Percentiles rank a stretch among this genome's conserved stretches.
These are phyloP conservation scores for Irpex sp. DNA, from an alignment of 1,284 basidiomycete species.

Conservation along the genomic window DNA sequence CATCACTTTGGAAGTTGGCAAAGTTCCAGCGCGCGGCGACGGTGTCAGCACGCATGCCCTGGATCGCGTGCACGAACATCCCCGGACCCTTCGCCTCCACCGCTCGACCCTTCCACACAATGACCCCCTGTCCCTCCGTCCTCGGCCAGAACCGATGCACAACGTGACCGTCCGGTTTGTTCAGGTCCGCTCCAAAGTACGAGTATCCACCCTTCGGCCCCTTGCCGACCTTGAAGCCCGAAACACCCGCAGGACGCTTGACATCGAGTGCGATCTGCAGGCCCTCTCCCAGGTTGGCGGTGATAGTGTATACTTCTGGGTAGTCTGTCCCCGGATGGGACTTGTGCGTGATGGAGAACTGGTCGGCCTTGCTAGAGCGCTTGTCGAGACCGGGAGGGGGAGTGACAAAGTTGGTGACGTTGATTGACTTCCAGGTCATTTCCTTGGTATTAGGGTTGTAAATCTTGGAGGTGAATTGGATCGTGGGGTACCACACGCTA, in stretches of 20 bases:
- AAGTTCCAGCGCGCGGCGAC: conserved; percentile 97
- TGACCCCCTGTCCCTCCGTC: conserved; percentile 60
- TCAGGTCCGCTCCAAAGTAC: conserved; percentile 79
- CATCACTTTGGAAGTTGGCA: conserved; percentile 77
- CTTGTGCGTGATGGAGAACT: conserved; percentile 81
- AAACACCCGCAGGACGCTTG: conserved; percentile 62
- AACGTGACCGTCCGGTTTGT: conserved; percentile 84
- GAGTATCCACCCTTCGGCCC: conserved; percentile 88
- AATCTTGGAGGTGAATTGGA: conserved; percentile 94
- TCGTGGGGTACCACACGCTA: conserved; percentile 89
- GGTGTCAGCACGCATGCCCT: conserved; percentile 96
- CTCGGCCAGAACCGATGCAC: conserved; percentile 93
- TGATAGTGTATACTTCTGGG: conserved; percentile 78
- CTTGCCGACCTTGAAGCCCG: conserved; percentile 91
- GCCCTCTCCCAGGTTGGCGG: conserved; percentile 77
- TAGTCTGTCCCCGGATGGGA: conserved; percentile 59
- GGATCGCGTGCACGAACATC: conserved; percentile 95
- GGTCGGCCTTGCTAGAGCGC: conserved; percentile 85
- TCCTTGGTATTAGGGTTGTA: conserved; percentile 81
- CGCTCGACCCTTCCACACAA: conserved; percentile 73
- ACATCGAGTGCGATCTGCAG: conserved; percentile 81
- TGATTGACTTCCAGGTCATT: conserved; percentile 86
- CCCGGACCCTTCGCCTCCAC: conserved; percentile 73
- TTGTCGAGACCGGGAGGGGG: conserved; percentile 78
- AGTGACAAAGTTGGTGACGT: conserved; percentile 81